Evolutionary conservation across 345 rosid genomes (phyloP).

Genomic region (Raphanus sativus): DNA sequence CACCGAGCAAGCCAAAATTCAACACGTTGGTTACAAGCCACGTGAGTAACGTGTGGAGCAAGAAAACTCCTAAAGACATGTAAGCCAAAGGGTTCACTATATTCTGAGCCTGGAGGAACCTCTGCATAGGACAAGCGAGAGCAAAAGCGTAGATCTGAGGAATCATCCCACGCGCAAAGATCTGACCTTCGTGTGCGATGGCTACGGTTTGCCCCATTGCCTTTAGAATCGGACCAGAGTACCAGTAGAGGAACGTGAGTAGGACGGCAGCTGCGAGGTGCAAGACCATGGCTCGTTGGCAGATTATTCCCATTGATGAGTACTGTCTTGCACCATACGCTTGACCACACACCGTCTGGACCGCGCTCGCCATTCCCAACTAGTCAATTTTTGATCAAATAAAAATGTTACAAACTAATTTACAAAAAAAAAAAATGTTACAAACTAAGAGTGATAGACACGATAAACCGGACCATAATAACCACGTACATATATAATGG

Average conservation of each 20-base stretch:
- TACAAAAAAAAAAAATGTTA: too few relatives aligned
- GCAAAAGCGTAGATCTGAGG: constrained; percentile 87
- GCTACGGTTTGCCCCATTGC: constrained; percentile 62
- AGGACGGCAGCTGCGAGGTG: constrained; percentile 72
- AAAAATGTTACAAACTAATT: not conserved
- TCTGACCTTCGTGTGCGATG: constrained; percentile 67
- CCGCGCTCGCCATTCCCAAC: constrained; percentile 98
- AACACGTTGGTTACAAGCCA: constrained; percentile 61
- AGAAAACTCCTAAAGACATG: constrained; percentile 71
- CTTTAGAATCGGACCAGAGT: constrained; percentile 51
- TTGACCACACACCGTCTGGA: constrained; percentile 94
- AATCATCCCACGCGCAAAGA: constrained; percentile 72
- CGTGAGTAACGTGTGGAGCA: constrained; percentile 62
- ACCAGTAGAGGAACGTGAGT: constrained; percentile 73
- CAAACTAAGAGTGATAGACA: too few relatives aligned
- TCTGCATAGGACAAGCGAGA: constrained; percentile 76
- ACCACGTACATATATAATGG: too few relatives aligned
- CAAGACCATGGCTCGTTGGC: constrained; percentile 86
- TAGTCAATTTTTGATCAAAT: constrained; percentile 21
- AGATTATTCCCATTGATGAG: constrained; percentile 75
- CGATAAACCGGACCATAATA: too few relatives aligned
- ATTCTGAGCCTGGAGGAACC: constrained; percentile 96
- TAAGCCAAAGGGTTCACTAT: constrained; percentile 87
- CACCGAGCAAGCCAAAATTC: constrained; percentile 68
- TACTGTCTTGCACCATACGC: constrained; percentile 83